Evolutionary conservation across 73 alveolate genomes (phyloP), one percentile per base, ranked within the genome.

Genomic region (Diophrys sp.): DNA sequence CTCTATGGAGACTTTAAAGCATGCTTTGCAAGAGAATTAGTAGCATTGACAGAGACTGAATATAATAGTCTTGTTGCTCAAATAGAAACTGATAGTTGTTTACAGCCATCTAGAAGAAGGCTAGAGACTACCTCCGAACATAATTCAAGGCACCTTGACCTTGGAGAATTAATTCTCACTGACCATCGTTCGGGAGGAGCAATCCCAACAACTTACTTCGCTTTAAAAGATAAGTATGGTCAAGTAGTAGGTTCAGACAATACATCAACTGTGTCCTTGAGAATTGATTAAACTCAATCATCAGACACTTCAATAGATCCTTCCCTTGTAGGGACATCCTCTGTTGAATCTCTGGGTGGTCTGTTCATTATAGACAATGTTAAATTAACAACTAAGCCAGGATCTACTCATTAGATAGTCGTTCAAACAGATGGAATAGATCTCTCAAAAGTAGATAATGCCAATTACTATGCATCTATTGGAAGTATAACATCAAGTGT

Each of bases 311-410:
- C 71, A 25, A 23, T 23, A 31, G 71, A 80, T 33, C 30, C 82
- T 11, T 82, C 89, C 11, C n/a, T 27, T 0, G n/a, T 29, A 27
- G 30, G 25, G 11, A 18, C 54, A 23, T 8, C 24, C 5, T 70
- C 11, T 23, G 2, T 31, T 1, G 54, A 23, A 70, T 14, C 77
- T 2, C 8, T 11, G 5, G 72, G n/a, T 11, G 30, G 28, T 5
- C 73, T 73, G 28, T 80, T 34, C 67, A 31, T 23, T 14, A 33
- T 80, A n/a, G 27, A 70, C 11, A 54, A 73, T 18, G 31, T 80
- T 0, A 56, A 57, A 24, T 80, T 80, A 55, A 56, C 83, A 14
- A 71, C 78, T 29, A 25, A 71, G 54, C 89, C 88, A 18, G 88
- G 88, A 31, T 29, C 57, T 26, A n/a, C 11, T 14, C 74, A 79